Evolutionary conservation across 1,284 basidiomycete genomes (phyloP).

Genomic region (Marasmius sp.): DNA sequence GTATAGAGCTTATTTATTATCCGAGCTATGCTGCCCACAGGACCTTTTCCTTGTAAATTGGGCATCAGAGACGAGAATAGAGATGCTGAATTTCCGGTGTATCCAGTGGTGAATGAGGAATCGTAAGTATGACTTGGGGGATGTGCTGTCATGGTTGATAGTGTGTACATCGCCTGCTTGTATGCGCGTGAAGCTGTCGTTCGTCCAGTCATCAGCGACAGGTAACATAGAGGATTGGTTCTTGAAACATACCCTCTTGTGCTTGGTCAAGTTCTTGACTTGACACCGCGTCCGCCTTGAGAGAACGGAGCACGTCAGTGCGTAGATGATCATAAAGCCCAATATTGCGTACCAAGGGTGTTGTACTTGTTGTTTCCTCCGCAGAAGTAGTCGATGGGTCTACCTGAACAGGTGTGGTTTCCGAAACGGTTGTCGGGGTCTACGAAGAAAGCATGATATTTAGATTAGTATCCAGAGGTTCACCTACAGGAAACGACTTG

Average conservation of each 20-base stretch:
- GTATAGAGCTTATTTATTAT: constrained; percentile 63
- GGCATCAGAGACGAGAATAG: constrained; percentile 64
- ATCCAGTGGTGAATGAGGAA: constrained; percentile 39
- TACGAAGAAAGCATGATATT: background rate
- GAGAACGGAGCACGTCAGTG: background rate
- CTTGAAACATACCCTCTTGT: constrained; percentile 43
- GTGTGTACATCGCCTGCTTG: constrained; percentile 65
- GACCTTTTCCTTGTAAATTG: constrained; percentile 69
- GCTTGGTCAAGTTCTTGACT: constrained; percentile 40
- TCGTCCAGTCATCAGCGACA: background rate
- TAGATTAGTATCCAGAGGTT: background rate
- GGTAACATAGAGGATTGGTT: constrained; percentile 1
- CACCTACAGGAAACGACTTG: background rate
- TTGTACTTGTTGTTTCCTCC: background rate
- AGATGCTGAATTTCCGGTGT: constrained; percentile 44
- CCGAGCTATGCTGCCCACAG: constrained; percentile 63
- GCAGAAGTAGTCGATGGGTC: background rate
- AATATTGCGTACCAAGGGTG: background rate
- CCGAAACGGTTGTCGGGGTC: background rate
- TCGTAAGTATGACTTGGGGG: constrained; percentile 56
- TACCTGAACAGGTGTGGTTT: background rate
- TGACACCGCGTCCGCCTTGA: constrained; percentile 15
- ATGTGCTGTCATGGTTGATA: constrained; percentile 59
- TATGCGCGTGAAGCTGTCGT: constrained; percentile 66
- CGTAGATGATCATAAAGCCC: background rate